Percentiles rank a stretch among this genome's conserved stretches.
phyloP scores from a whole-genome alignment of 495 filamentous ascomycete species.

The Penicillium paxilli region DNA sequence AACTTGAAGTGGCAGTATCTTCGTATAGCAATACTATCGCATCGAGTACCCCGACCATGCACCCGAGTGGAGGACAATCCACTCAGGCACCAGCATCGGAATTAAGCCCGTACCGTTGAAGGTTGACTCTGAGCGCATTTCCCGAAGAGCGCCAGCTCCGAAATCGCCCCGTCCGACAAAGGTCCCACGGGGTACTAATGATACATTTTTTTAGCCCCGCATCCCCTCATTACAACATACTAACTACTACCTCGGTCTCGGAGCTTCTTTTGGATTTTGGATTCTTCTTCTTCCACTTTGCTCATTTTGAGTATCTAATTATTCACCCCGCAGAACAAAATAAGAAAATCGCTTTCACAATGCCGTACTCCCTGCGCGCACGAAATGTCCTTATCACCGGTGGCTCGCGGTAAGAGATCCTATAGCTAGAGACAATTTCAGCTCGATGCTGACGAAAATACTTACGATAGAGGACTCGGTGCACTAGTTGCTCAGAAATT shows the following conservation, averaged over 20 bases:
- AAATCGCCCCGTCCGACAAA: not conserved
- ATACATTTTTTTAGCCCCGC: not conserved
- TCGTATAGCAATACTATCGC: not conserved
- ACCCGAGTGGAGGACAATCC: slow-evolving; percentile 2
- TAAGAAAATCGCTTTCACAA: too few relatives aligned
- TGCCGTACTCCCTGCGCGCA: slow-evolving; percentile 64
- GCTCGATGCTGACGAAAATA: slow-evolving; percentile 1
- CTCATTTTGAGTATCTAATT: too few relatives aligned
- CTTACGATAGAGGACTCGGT: slow-evolving; percentile 58
- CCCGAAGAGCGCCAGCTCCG: not conserved
- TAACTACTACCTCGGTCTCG: not conserved
- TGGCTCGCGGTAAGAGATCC: slow-evolving; percentile 56
- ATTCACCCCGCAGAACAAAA: too few relatives aligned
- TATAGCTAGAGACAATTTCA: too few relatives aligned
- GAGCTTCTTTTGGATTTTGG: not conserved
- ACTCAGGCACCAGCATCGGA: not conserved
- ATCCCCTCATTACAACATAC: not conserved
- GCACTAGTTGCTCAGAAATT: slow-evolving; percentile 64
- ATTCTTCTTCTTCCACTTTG: not conserved
- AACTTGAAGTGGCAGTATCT: too few relatives aligned
- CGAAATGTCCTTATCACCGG: slow-evolving; percentile 69
- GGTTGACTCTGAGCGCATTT: too few relatives aligned
- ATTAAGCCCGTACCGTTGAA: not conserved
- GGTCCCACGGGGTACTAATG: too few relatives aligned
- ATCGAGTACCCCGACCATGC: too few relatives aligned